A percentile compares a stretch with the other conserved stretches of the same genome.
phyloP scores from a whole-genome alignment of 257 asterid species.

The Eustoma russellianum region DNA sequence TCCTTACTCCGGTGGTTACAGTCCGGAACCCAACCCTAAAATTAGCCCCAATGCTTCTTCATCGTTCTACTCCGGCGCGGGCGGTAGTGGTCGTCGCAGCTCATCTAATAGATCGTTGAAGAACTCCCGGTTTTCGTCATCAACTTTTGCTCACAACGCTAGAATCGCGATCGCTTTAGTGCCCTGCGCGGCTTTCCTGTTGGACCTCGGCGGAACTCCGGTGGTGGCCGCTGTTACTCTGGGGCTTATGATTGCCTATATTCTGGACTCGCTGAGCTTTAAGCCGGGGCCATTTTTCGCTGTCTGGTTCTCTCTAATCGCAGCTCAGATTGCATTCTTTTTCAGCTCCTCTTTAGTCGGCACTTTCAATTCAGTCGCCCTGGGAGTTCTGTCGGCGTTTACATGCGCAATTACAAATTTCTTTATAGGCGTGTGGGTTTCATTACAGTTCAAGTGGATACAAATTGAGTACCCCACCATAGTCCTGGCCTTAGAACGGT shows the following conservation, averaged over 20 bases:
- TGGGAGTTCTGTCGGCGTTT: constrained; percentile 54
- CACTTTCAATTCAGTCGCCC: constrained; percentile 46
- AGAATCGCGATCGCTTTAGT: constrained; percentile 77
- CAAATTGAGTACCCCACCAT: constrained; percentile 89
- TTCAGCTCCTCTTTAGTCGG: constrained; percentile 53
- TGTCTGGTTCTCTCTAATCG: constrained; percentile 78
- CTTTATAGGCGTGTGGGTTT: constrained; percentile 85
- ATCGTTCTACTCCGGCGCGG: constrained; percentile 19
- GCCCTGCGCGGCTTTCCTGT: constrained; percentile 75
- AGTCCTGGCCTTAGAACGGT: constrained; percentile 80
- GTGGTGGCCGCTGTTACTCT: constrained; percentile 67
- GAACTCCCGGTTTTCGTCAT: constrained; percentile 58
- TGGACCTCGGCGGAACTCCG: constrained; percentile 96
- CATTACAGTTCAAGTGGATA: constrained; percentile 96
- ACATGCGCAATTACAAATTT: constrained; percentile 72
- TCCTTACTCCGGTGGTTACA: constrained; percentile 29
- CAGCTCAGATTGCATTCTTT: constrained; percentile 74
- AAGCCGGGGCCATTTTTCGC: constrained; percentile 89
- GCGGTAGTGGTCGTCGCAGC: constrained; percentile 30
- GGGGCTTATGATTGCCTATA: constrained; percentile 84
- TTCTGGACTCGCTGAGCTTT: constrained; percentile 73
- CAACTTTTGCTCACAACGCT: constrained; percentile 65
- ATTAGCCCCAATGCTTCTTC: constrained; percentile 35
- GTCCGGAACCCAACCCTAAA: constrained; percentile 55
- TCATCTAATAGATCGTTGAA: constrained; percentile 32